Evolutionary conservation across 208 protist species (phyloP).

Genomic region (Trypanosoma mega): DNA sequence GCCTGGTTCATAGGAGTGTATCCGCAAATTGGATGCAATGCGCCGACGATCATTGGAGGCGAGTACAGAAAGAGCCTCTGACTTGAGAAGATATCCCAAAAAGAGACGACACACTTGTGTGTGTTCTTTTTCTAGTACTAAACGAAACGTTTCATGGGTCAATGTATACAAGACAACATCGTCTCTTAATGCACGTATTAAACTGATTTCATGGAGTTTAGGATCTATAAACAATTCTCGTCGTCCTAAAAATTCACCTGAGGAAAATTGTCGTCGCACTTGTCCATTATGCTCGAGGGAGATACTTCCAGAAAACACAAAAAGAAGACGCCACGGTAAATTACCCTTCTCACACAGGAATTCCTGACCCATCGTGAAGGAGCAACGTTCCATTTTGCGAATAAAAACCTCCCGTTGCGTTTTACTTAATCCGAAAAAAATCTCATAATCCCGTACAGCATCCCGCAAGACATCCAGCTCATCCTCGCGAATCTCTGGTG

Average conservation of each 20-base stretch:
- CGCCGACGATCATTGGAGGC: slow-evolving; percentile 37
- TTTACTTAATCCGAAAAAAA: slow-evolving; percentile 57
- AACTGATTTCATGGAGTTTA: slow-evolving; percentile 38
- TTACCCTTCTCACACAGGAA: slow-evolving; percentile 42
- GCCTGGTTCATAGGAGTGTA: slow-evolving; percentile 46
- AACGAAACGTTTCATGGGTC: slow-evolving; percentile 46
- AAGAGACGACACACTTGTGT: slow-evolving; percentile 46
- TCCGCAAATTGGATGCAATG: slow-evolving; percentile 56
- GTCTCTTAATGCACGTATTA: slow-evolving; percentile 31
- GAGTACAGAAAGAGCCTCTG: slow-evolving; percentile 42
- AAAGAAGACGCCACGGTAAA: slow-evolving; percentile 38
- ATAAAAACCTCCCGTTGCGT: slow-evolving; percentile 64
- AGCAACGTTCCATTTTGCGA: slow-evolving; percentile 44
- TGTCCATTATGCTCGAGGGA: slow-evolving; percentile 33
- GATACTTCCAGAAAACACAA: slow-evolving; percentile 55
- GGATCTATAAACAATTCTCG: slow-evolving; percentile 49
- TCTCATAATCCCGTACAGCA: slow-evolving; percentile 40
- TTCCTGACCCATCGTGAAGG: slow-evolving; percentile 35
- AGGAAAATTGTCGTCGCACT: slow-evolving; percentile 14
- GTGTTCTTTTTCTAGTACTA: slow-evolving; percentile 53
- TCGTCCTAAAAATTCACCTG: slow-evolving; percentile 30
- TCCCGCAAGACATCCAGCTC: slow-evolving; percentile 59
- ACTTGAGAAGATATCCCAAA: slow-evolving; percentile 52
- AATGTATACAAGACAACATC: slow-evolving; percentile 49
- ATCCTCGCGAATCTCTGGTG: slow-evolving; percentile 2